phyloP scores from a whole-genome alignment of 352 stramenopile species.

The Phytopythium montanum region DNA sequence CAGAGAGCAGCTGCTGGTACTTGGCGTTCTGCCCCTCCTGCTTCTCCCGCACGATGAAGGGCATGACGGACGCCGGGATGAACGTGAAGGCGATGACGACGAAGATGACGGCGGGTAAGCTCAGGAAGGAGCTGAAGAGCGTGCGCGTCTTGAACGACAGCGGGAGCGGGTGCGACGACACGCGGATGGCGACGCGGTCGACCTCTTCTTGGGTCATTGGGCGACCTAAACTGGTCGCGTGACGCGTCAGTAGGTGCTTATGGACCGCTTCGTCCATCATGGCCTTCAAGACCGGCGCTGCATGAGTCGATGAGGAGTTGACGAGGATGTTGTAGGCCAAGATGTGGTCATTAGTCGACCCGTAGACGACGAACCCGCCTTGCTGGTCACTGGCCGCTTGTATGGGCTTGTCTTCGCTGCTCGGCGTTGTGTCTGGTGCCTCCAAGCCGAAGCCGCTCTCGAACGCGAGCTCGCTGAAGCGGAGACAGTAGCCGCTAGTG shows the following conservation, averaged over 20 bases:
- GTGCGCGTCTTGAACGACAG: conserved; percentile 50
- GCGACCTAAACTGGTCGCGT: neutral
- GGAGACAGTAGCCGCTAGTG: conserved; percentile 52
- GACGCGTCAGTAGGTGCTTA: conserved; percentile 27
- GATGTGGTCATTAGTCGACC: conserved; percentile 25
- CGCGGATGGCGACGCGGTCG: conserved; percentile 23
- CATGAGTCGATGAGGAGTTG: conserved; percentile 48
- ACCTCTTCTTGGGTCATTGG: conserved; percentile 7
- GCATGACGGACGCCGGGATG: conserved; percentile 90
- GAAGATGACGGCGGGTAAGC: conserved; percentile 79
- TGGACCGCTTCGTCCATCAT: conserved; percentile 60
- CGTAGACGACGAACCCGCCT: conserved; percentile 49
- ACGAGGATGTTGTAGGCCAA: conserved; percentile 62
- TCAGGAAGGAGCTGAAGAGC: conserved; percentile 58
- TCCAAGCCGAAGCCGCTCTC: conserved; percentile 31
- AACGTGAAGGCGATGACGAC: conserved; percentile 93
- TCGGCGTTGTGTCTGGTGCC: neutral
- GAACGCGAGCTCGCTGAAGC: conserved; percentile 52
- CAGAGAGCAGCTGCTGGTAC: conserved; percentile 95
- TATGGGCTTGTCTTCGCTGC: neutral
- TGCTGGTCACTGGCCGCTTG: conserved; percentile 34
- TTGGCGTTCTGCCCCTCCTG: conserved; percentile 91
- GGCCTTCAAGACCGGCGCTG: conserved; percentile 49
- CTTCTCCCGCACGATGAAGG: conserved; percentile 96
- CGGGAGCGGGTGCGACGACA: conserved; percentile 56